Evolutionary conservation across 1,284 basidiomycete species (phyloP), one percentile per base, ranked within the genome.

Genomic region (Cystobasidium pallidum): DNA sequence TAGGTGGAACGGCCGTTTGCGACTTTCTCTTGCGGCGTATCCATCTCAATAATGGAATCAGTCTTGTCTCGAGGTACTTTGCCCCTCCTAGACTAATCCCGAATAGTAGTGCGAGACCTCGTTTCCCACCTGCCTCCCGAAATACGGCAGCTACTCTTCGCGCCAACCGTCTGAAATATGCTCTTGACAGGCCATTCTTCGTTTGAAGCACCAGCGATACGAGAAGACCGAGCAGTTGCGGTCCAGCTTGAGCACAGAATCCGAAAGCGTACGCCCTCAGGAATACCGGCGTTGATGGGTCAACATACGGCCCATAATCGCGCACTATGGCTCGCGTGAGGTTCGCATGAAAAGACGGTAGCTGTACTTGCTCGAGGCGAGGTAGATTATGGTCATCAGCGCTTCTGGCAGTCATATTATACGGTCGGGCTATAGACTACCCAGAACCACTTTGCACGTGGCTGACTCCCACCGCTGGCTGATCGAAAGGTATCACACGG

Each of bases 221-320:
- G 17, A 77, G 24, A 19, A 72, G 28, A n/a, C 73, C 54, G 2
- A 76, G 6, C n/a, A 74, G 2, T 1, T 64, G 45, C 0, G 76
- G 76, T 3, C 61, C n/a, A 43, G 62, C 61, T 43, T 66, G 26
- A 1, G 68, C 75, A 0, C 43, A 21, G 64, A 66, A 75, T 2
- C 76, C 76, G 49, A 77, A 70, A 8, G 52, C 43, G 28, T 47
- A 68, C 0, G 76, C 75, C 11, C 76, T 72, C 10, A 75, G 21
- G 59, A 77, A 77, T 11, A 74, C 70, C 15, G 49, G 54, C 1
- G 74, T 72, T 1, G 76, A 73, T 0, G 76, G 75, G 32, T 77
- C 68, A 45, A 54, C 11, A 17, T 36, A 32, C 17, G 39, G 54
- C 17, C 39, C 47, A 34, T 32, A 66, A 65, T 67, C 71, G 32